Base-by-base conservation (phyloP, 495 filamentous ascomycete species). In the Lepraria neglecta region DNA sequence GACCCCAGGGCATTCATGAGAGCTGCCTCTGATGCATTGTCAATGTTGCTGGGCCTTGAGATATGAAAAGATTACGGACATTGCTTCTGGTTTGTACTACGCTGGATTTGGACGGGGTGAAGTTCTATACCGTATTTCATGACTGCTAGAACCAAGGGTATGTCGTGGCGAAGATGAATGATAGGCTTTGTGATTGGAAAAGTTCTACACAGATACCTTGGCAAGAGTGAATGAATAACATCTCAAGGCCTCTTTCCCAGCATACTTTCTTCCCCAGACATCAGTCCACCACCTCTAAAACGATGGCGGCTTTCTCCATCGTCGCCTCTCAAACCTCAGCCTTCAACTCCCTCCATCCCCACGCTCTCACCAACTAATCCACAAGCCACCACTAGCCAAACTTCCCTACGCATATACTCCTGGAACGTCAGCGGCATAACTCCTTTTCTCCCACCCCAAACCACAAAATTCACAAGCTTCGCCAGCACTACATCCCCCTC, bases 1-100 rank as follows among this genome's bases (percentile, higher is more conserved):
- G 88, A 2, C 88, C 88, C 0, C 77, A 76, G 6, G 86, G 83
- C 14, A 87, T 91, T 60, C 86, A 89, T 66, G 78, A 82, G 60
- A 78, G 71, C 63, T 65, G 67, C 40, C 51, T 61, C 35, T 61
- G 33, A 43, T 46, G 10, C 30, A 35, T 28, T 35, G 14, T 27
- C 1, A 11, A 27, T 27, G 7, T 10, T 61, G n/a, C 4, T 40
- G 28, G 56, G 45, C 44, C 12, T 17, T 3, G 6, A 27, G 14
- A 15, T 17, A 5, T 56, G 11, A 9, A 24, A 43, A 42, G 11
- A 31, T 27, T 38, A 7, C 7, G 12, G 35, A 38, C 12, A 12
- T 10, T 38, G 35, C 9, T 38, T 12, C 12, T 10, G 9, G 7
- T 38, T 10, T 38, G 35, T 4, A 86, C 87, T 0, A 91, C 87